Evolutionary conservation across 2,329 filamentous ascomycete species (phyloP), one percentile per base, ranked within the genome.

Genomic region (Penicillium rolfsii): DNA sequence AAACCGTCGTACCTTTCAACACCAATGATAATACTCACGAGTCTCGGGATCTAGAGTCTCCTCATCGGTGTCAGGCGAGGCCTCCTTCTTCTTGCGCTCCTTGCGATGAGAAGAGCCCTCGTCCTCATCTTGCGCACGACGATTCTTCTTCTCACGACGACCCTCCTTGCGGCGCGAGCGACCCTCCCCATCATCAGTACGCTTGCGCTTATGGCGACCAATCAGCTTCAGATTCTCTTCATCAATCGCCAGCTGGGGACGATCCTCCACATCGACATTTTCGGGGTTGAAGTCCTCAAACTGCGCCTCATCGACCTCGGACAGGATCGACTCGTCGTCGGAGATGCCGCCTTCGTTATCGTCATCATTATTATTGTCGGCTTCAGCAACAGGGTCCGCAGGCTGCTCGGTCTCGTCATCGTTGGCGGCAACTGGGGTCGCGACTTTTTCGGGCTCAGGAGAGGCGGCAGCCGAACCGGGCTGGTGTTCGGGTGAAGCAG

Each of bases 31-130:
- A 46, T 30, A 84, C 85, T 74, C 77, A 87, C 91, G 85, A 80
- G 97, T 91, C 76, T 95, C 92, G 0, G 93, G 91, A 22, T 90
- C 89, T 69, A 98, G 78, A 64, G 89, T 83, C 70, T 92, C 91
- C 63, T 96, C 91, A 66, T 91, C 87, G 5, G 64, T 67, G 52
- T 87, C 84, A 61, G 88, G 85, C 3, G 83, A 83, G 22, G 80
- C 77, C 67, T 81, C 82, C 41, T 78, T 79, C 63, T 80, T 83
- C 66, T 84, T 83, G 66, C 78, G 80, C 55, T 80, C 82, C 26
- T 73, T 76, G 73, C 82, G 85, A 65, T 81, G 77, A 60, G 77
- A 76, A 67, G 84, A 81, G 45, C 71, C 77, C 41, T 80, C 83
- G 62, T 81, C 82, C 78, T 89, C 87, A 77, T 91, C 91, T 66